Percentiles rank a stretch among this genome's conserved stretches.
Conservation (phyloP, 257 asterid species). For the Solanum gracilifrons region DNA sequence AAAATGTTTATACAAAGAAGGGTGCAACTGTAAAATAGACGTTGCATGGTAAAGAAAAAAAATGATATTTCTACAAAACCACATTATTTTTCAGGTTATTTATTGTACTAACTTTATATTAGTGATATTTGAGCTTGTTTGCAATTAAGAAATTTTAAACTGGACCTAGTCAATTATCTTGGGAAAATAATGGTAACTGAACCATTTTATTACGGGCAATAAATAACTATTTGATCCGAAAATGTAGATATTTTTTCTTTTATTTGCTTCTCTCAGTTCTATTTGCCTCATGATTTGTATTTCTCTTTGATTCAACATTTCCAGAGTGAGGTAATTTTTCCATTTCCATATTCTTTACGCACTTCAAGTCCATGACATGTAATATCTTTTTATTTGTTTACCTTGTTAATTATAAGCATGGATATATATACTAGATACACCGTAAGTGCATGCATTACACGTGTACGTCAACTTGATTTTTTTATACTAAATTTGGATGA, state of each 20-base stretch:
- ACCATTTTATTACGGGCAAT: not conserved
- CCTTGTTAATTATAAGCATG: not conserved
- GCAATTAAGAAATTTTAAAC: too few species aligned
- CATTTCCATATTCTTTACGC: not conserved
- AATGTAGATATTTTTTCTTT: not conserved
- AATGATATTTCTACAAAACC: not conserved
- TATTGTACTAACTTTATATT: not conserved
- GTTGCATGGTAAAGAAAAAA: too few species aligned
- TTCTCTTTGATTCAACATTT: not conserved
- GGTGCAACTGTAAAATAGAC: not conserved
- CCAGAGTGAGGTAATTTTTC: not conserved
- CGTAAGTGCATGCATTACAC: too few species aligned
- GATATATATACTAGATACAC: not conserved
- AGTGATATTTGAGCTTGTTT: too few species aligned
- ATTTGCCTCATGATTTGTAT: not conserved
- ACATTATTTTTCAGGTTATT: too few species aligned
- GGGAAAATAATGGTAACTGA: not conserved
- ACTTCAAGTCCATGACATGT: not conserved
- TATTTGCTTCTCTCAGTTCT: not conserved
- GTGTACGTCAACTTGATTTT: too few species aligned
- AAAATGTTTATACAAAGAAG: not conserved
- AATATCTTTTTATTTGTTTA: not conserved
- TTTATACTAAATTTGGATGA: too few species aligned
- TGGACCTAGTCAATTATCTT: not conserved
- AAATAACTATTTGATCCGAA: constrained; percentile 2